These are phyloP conservation scores for Clonostachys sp. DNA, from an alignment of 2,329 filamentous ascomycete species.

Conservation along the genomic window DNA sequence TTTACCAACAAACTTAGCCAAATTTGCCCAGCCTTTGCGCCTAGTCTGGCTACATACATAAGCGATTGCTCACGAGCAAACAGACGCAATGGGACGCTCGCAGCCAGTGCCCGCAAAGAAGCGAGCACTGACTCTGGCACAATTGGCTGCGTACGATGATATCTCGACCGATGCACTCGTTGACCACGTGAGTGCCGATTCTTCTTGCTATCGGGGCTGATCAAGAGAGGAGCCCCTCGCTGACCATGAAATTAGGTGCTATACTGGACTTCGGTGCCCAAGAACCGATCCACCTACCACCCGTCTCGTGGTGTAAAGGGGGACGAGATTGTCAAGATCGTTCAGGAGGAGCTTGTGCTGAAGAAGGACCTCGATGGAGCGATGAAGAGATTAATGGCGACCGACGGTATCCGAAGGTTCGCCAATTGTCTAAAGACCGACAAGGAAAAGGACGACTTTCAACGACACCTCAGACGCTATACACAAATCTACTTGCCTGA, in stretches of 20 bases:
- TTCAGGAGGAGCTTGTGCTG: constrained; percentile 66
- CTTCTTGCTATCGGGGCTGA: background rate
- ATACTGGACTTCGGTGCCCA: constrained; percentile 95
- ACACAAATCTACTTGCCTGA: constrained; percentile 90
- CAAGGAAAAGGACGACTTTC: constrained; percentile 83
- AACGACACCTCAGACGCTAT: constrained; percentile 81
- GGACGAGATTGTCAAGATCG: constrained; percentile 55
- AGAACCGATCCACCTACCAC: constrained; percentile 85
- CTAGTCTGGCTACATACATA: constrained; percentile 4
- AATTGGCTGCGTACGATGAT: constrained; percentile 91
- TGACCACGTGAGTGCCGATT: constrained; percentile 69
- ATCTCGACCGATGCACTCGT: constrained; percentile 91
- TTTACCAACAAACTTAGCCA: background rate
- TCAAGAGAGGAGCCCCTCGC: background rate
- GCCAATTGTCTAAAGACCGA: constrained; percentile 61
- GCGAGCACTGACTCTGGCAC: constrained; percentile 76
- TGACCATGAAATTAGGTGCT: constrained; percentile 59
- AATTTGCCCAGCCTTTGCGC: constrained; percentile 14
- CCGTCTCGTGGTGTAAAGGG: constrained; percentile 74
- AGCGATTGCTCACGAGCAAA: no score
- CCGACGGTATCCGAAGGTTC: constrained; percentile 72
- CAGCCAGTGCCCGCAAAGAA: constrained; percentile 16
- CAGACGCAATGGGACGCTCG: no score
- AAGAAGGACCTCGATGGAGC: constrained; percentile 67
- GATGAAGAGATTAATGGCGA: constrained; percentile 66